Percentiles rank a stretch among this genome's conserved stretches.
These are phyloP conservation scores for Drosera capensis DNA, from an alignment of 148 eudicot species.

Conservation along the genomic window DNA sequence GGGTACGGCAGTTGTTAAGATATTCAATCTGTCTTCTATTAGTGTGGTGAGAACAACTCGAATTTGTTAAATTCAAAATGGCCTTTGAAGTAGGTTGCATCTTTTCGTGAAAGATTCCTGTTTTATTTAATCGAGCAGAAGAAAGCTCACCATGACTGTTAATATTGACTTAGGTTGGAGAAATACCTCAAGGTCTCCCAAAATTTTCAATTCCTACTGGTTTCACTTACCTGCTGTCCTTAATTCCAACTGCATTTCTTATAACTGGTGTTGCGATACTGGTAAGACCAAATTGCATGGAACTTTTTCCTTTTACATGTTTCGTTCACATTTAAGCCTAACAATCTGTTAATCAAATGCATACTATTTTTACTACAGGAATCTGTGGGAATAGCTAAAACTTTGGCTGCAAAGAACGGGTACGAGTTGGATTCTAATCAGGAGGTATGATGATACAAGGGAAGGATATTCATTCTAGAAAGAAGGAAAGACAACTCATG, in stretches of 20 bases:
- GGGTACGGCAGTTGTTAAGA: conserved; percentile 69
- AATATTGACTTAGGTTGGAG: conserved; percentile 50
- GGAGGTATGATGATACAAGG: conserved; percentile 42
- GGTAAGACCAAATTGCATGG: conserved; percentile 30
- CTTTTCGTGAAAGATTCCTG: too few relatives aligned
- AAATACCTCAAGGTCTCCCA: conserved; percentile 94
- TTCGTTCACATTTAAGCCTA: conserved; percentile 5
- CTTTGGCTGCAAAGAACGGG: conserved; percentile 95
- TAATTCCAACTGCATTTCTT: conserved; percentile 83
- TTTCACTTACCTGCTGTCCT: conserved; percentile 43
- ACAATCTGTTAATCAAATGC: conserved; percentile 4
- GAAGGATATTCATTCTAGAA: too few relatives aligned
- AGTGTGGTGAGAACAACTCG: conserved; percentile 58
- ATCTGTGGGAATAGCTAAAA: conserved; percentile 98
- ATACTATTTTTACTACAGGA: conserved; percentile 31
- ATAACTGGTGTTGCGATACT: conserved; percentile 93
- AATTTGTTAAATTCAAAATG: too few relatives aligned
- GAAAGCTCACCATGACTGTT: too few relatives aligned
- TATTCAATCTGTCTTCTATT: conserved; percentile 78
- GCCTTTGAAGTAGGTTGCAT: too few relatives aligned
- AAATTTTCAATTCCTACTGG: conserved; percentile 69
- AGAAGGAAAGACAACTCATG: neutral
- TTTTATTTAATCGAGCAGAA: too few relatives aligned
- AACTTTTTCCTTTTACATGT: conserved; percentile 2
- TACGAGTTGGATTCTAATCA: conserved; percentile 93